These are phyloP conservation scores for Clavariopsis aquatica DNA, from an alignment of 495 filamentous ascomycete genomes.

Conservation along the genomic window DNA sequence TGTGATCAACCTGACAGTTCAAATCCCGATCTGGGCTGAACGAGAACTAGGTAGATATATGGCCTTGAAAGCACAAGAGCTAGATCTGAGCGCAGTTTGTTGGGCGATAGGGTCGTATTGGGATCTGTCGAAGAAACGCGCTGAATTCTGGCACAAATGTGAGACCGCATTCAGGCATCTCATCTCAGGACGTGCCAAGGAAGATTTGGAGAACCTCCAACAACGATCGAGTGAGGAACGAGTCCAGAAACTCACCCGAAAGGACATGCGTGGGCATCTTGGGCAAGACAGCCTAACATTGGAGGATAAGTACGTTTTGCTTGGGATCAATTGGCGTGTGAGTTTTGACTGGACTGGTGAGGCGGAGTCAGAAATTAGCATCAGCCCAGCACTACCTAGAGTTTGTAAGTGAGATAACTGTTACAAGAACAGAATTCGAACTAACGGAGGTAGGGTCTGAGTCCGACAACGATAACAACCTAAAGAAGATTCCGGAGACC, in stretches of 20 bases:
- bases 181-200: slow-evolving; percentile 36
- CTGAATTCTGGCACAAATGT: slow-evolving; percentile 39
- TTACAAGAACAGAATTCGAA: not conserved
- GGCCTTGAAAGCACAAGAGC: slow-evolving; percentile 27
- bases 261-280: slow-evolving; percentile 31
- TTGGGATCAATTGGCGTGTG: slow-evolving; percentile 52
- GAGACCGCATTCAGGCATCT: slow-evolving; percentile 31
- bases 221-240: slow-evolving; percentile 19
- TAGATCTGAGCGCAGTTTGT: slow-evolving; percentile 34
- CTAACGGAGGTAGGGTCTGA: slow-evolving; percentile 44
- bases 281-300: slow-evolving; percentile 26
- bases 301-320: slow-evolving; percentile 26
- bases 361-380: slow-evolving; percentile 54
- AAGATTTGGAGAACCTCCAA: slow-evolving; percentile 38
- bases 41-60: slow-evolving; percentile 39
- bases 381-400: slow-evolving; percentile 51
- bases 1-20: slow-evolving; percentile 33
- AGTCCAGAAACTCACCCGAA: slow-evolving; percentile 34
- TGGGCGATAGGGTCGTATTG: slow-evolving; percentile 42
- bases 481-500: slow-evolving; percentile 53
- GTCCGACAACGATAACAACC: slow-evolving; percentile 50
- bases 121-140: slow-evolving; percentile 37
- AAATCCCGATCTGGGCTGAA: slow-evolving; percentile 45
- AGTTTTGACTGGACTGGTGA: slow-evolving; percentile 66
- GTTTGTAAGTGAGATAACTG: slow-evolving; percentile 48